Evolutionary conservation across 768 basidiomycete genomes (phyloP).

Genomic region (Phylloporus sp.): DNA sequence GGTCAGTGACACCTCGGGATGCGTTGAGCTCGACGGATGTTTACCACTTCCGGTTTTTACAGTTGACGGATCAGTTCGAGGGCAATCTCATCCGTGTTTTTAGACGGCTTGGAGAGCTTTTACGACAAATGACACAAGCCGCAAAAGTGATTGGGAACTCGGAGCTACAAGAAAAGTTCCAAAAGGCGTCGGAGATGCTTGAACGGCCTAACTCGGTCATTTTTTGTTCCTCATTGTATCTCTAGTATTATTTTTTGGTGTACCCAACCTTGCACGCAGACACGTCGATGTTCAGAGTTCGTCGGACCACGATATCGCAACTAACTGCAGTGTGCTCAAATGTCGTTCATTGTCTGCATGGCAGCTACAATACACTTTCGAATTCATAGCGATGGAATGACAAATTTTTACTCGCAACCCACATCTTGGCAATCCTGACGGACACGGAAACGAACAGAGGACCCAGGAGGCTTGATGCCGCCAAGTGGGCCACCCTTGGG

Average conservation of each 20-base stretch:
- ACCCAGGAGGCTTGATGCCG: conserved; percentile 51
- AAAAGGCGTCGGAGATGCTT: conserved; percentile 86
- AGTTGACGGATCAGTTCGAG: conserved; percentile 97
- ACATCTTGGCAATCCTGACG: conserved; percentile 6
- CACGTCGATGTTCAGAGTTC: neutral
- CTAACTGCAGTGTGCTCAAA: too few relatives aligned
- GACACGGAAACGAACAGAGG: conserved; percentile 51
- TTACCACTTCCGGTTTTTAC: conserved; percentile 1
- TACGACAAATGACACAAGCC: conserved; percentile 94
- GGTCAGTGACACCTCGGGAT: conserved; percentile 38
- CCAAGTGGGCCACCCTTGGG: conserved; percentile 54
- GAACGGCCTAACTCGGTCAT: conserved; percentile 93
- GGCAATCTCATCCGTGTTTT: conserved; percentile 96
- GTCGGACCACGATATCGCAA: neutral
- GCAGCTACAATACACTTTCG: conserved; percentile 3
- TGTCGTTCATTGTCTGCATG: neutral
- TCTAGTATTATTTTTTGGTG: conserved; percentile 36
- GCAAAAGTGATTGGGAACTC: conserved; percentile 96
- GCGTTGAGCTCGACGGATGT: neutral
- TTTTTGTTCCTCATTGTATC: conserved; percentile 82
- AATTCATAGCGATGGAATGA: neutral
- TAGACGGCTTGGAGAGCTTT: conserved; percentile 86
- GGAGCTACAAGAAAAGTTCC: conserved; percentile 92
- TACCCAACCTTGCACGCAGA: neutral
- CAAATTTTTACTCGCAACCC: neutral